Evolutionary conservation across 805 yeast genomes (phyloP), one percentile per base, ranked within the genome.

Genomic region (Wickerhamiella cacticola): DNA sequence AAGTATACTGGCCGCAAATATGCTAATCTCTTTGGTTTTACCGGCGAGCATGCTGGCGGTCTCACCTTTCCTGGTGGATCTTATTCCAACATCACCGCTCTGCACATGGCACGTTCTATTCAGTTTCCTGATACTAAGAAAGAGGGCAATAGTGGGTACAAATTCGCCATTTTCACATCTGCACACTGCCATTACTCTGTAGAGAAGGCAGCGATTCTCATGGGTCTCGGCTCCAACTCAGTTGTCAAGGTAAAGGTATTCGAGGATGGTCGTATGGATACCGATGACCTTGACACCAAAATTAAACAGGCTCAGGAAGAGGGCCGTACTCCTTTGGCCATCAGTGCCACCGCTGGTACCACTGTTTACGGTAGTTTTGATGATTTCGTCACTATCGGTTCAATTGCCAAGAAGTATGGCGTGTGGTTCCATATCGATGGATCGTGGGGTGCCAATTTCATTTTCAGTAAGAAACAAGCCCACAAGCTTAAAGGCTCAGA

Each of bases 361-460:
- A 84, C 95, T 0, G 95, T 84, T 0, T 81, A 78, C 56, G 95
- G 95, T 1, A 80, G 92, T 5, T 85, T 72, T 61, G 95, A 84
- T 57, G 78, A 80, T 18, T 71, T 84, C 55, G 68, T 59, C 22
- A 73, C 71, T 36, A 76, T 85, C 29, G 63, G 78, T 1, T 57
- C 50, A 1, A 60, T 84, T 1, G 76, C 87, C 13, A 66, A 73
- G 48, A 68, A 68, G 49, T 59, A 78, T 61, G 62, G 70, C n/a
- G 45, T 76, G 6, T 85, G 94, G 89, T 73, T 82, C 59, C 95
- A 84, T 61, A 74, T 84, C 35, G 95, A 84, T 63, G 95, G 92
- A 1, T 82, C 92, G 5, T 83, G 94, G 94, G 95, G 95, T 28
- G 95, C 89, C 7, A 85, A 85, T 56, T 79, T 81, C 8, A 70